phyloP scores from a whole-genome alignment of 164 flowering plant genomes.

The Cinnamomum chago region DNA sequence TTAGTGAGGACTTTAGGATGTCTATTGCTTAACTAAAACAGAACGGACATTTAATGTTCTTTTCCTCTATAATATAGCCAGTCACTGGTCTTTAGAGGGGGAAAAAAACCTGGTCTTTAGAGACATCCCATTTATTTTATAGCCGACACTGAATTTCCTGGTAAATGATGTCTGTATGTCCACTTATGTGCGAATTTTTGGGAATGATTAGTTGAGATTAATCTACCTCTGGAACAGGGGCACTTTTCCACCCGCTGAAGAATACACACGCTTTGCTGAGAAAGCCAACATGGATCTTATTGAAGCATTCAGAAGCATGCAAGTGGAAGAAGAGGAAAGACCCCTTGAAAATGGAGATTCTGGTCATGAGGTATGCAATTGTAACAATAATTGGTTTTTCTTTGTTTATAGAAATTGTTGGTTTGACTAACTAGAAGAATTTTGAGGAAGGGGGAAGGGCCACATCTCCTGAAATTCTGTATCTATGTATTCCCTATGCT shows the following conservation, averaged over 20 bases:
- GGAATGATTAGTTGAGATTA: background rate
- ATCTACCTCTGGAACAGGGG: constrained; percentile 27
- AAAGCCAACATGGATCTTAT: constrained; percentile 45
- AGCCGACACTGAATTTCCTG: background rate
- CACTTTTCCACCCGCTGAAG: constrained; percentile 43
- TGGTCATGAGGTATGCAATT: constrained; percentile 37
- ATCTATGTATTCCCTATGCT: too few relatives aligned
- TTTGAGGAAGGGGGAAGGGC: too few relatives aligned
- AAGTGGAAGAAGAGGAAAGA: constrained; percentile 30
- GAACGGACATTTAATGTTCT: too few relatives aligned
- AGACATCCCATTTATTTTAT: too few relatives aligned
- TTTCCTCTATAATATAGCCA: too few relatives aligned
- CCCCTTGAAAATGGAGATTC: constrained; percentile 50
- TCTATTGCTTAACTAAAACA: too few relatives aligned
- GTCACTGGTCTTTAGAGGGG: too few relatives aligned
- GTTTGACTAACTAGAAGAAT: background rate
- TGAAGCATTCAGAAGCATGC: constrained; percentile 54
- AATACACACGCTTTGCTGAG: constrained; percentile 36
- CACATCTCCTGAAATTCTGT: too few relatives aligned
- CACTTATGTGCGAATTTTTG: background rate
- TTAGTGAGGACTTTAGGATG: too few relatives aligned
- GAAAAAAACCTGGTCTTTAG: too few relatives aligned
- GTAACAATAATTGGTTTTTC: background rate
- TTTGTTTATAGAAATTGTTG: background rate
- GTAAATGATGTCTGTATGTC: background rate